phyloP scores from a whole-genome alignment of 768 basidiomycete species.

The Daedalea quercina region DNA sequence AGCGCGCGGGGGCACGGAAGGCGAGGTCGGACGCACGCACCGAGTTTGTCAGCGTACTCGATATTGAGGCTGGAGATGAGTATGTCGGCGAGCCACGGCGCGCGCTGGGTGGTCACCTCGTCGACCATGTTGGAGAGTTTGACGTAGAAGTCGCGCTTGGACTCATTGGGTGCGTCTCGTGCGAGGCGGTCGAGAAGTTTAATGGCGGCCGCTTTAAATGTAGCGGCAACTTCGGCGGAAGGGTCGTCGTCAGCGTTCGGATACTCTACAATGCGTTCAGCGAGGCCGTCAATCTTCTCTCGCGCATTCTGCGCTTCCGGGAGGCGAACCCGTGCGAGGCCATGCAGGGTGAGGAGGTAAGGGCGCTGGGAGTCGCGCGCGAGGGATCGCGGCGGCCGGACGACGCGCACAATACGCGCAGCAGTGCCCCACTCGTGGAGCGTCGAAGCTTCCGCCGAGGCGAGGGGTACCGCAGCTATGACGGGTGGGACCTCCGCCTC shows the following conservation, averaged over 20 bases:
- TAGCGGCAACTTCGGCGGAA: conserved; percentile 46
- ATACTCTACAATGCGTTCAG: conserved; percentile 22
- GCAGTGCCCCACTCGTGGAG: conserved; percentile 59
- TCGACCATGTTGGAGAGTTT: conserved; percentile 70
- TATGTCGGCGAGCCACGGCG: conserved; percentile 74
- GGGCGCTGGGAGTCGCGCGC: conserved; percentile 37
- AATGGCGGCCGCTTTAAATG: conserved; percentile 65
- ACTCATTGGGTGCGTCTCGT: conserved; percentile 33
- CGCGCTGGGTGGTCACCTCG: conserved; percentile 55
- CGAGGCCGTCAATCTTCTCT: conserved; percentile 13
- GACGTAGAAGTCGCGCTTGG: conserved; percentile 58
- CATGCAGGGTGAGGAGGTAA: conserved; percentile 67
- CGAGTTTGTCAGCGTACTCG: conserved; percentile 67
- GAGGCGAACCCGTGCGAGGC: conserved; percentile 60
- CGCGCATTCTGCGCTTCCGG: conserved; percentile 35
- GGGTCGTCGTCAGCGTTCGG: conserved; percentile 36
- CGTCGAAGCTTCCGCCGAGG: conserved; percentile 18
- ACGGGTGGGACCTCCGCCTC: conserved; percentile 64
- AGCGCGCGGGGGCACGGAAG: neutral
- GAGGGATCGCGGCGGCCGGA: conserved; percentile 51
- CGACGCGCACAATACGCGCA: conserved; percentile 64
- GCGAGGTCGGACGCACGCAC: conserved; percentile 32
- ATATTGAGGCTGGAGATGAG: conserved; percentile 56
- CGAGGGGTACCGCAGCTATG: conserved; percentile 59
- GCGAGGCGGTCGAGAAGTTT: conserved; percentile 61